Evolutionary conservation across 2,329 filamentous ascomycete species (phyloP).

Genomic region (Fusarium mangiferae): DNA sequence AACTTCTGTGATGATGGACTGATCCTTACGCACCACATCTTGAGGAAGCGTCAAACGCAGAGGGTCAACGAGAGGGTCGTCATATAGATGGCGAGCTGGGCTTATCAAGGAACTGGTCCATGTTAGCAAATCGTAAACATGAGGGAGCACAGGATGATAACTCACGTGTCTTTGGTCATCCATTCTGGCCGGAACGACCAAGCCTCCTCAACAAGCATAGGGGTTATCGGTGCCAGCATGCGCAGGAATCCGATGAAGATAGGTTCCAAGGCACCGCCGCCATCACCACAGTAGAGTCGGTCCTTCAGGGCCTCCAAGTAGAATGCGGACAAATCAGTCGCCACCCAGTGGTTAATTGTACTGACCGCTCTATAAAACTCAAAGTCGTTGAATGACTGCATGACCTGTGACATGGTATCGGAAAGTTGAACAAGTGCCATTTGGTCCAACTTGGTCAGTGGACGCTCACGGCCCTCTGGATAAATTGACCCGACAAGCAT

Average conservation of each 20-base stretch:
- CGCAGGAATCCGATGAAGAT: slow-evolving; percentile 79
- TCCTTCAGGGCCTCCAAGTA: slow-evolving; percentile 96
- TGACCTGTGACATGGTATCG: slow-evolving; percentile 72
- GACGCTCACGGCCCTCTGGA: slow-evolving; percentile 59
- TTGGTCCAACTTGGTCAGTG: slow-evolving; percentile 72
- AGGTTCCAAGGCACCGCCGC: slow-evolving; percentile 69
- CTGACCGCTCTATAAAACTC: slow-evolving; percentile 85
- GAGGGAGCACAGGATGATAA: slow-evolving; percentile 26
- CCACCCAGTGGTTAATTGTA: slow-evolving; percentile 82
- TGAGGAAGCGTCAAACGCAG: slow-evolving; percentile 53
- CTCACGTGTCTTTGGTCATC: slow-evolving; percentile 63
- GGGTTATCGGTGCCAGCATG: slow-evolving; percentile 84
- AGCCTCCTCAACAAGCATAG: slow-evolving; percentile 86
- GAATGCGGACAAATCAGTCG: slow-evolving; percentile 86
- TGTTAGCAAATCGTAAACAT: slow-evolving; percentile 24
- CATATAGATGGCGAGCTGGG: slow-evolving; percentile 62
- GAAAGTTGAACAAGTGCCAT: slow-evolving; percentile 81
- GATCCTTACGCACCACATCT: slow-evolving; percentile 53
- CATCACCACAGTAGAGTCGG: slow-evolving; percentile 84
- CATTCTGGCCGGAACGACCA: slow-evolving; percentile 80
- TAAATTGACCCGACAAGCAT: slow-evolving; percentile 85
- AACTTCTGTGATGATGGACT: slow-evolving; percentile 62
- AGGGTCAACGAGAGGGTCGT: slow-evolving; percentile 54
- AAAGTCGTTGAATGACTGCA: slow-evolving; percentile 72
- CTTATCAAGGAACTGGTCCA: slow-evolving; percentile 43